Evolutionary conservation across 331 rosid genomes (phyloP).

Genomic region (Cydonia oblonga): DNA sequence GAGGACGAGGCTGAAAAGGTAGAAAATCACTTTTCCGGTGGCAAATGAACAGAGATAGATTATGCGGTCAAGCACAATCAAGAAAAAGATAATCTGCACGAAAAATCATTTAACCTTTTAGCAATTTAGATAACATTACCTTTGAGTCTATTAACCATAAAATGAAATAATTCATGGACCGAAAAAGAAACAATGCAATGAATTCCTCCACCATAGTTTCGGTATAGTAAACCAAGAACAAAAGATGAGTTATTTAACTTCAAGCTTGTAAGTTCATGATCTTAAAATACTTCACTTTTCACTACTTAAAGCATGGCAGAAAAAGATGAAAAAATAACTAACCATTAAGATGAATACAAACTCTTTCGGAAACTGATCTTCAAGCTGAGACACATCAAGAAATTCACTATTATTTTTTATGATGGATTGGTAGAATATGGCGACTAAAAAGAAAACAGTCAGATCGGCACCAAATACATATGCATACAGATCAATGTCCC

Average conservation of each 20-base stretch:
- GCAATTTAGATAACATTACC: slow-evolving; percentile 12
- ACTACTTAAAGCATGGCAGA: neutral
- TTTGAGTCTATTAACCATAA: neutral
- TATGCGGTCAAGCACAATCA: slow-evolving; percentile 91
- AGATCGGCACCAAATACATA: slow-evolving; percentile 90
- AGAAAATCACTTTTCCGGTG: slow-evolving; percentile 79
- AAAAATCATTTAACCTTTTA: slow-evolving; percentile 22
- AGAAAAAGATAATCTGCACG: slow-evolving; percentile 86
- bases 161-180: neutral
- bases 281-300: neutral
- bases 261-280: neutral
- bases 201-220: slow-evolving; percentile 3
- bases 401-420: slow-evolving; percentile 79
- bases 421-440: slow-evolving; percentile 74
- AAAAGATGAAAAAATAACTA: slow-evolving; percentile 16
- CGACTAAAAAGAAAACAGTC: slow-evolving; percentile 81
- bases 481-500: slow-evolving; percentile 89
- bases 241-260: neutral
- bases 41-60: slow-evolving; percentile 96
- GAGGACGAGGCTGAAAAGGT: slow-evolving; percentile 85
- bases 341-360: slow-evolving; percentile 87
- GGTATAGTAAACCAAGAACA: neutral
- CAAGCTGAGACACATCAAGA: slow-evolving; percentile 87
- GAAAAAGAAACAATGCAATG: neutral
- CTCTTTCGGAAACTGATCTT: slow-evolving; percentile 97